Percentiles rank a stretch among this genome's conserved stretches.
Evolutionary conservation across 1,139 yeast genomes (phyloP).

Genomic region (Entelexis paramagnoliae): DNA sequence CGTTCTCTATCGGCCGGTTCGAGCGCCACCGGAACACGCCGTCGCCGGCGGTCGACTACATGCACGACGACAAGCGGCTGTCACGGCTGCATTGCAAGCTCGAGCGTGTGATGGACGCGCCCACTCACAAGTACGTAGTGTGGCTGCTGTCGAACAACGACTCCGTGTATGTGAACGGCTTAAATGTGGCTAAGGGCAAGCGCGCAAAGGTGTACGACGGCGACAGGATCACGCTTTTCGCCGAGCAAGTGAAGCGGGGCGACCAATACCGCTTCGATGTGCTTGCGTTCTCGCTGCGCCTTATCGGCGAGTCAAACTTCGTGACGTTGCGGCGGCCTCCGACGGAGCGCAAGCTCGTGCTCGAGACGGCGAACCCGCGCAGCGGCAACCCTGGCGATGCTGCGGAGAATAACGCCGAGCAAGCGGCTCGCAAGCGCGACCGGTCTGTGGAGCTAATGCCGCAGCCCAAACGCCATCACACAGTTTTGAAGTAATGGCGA

Average conservation of each 20-base stretch:
- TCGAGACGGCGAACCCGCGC: not conserved
- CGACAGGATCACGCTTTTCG: conserved; percentile 20
- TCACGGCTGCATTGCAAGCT: conserved; percentile 78
- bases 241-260: conserved; percentile 6
- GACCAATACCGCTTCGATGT: conserved; percentile 10
- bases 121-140: conserved; percentile 30
- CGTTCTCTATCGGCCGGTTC: conserved; percentile 31
- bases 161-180: conserved; percentile 16
- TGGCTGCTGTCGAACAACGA: conserved; percentile 16
- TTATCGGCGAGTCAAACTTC: conserved; percentile 4
- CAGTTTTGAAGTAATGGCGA: conserved; percentile 5
- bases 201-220: conserved; percentile 17
- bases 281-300: conserved; percentile 11
- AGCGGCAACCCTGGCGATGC: not conserved
- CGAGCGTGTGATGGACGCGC: conserved; percentile 32
- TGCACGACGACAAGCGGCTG: conserved; percentile 62
- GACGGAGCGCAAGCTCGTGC: conserved; percentile 3
- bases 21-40: conserved; percentile 18
- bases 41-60: conserved; percentile 35
- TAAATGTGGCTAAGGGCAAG: conserved; percentile 4
- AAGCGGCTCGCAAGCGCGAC: conserved; percentile 14
- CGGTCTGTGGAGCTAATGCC: conserved; percentile 12
- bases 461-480: conserved; percentile 17
- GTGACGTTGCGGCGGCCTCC: conserved; percentile 9
- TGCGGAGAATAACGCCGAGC: not conserved